phyloP scores from a whole-genome alignment of 2,329 filamentous ascomycete species.

The Neopestalotiopsis rosae region DNA sequence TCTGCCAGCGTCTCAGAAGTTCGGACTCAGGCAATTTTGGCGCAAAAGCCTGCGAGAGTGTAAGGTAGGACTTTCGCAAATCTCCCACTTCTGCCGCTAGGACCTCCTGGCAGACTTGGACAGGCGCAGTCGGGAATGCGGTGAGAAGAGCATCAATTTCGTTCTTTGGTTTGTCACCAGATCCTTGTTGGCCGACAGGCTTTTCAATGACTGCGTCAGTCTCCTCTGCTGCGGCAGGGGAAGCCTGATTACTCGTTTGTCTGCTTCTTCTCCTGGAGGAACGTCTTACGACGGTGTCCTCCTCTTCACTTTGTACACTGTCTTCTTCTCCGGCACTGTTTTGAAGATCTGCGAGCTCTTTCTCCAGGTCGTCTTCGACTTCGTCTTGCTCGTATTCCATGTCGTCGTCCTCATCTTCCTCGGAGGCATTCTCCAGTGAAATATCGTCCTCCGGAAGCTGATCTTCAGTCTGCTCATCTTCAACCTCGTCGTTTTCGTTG shows the following conservation, averaged over 20 bases:
- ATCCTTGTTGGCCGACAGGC: not conserved
- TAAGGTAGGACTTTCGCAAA: conserved; percentile 43
- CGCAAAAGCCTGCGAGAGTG: conserved; percentile 38
- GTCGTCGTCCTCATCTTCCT: conserved; percentile 32
- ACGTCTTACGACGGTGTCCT: conserved; percentile 27
- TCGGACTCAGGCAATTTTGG: conserved; percentile 32
- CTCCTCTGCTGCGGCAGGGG: not conserved
- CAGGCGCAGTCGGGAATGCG: conserved; percentile 49
- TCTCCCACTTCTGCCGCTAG: conserved; percentile 41
- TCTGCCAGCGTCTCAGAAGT: conserved; percentile 20
- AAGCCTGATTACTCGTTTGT: not conserved
- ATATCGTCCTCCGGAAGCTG: not conserved
- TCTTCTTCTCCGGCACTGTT: not conserved
- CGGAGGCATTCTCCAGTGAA: conserved; percentile 1
- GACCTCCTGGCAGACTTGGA: conserved; percentile 41
- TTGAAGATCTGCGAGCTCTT: conserved; percentile 48
- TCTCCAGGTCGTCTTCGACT: conserved; percentile 40
- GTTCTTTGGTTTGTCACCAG: not conserved
- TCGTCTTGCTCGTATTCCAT: too few relatives aligned
- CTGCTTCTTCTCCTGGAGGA: not conserved
- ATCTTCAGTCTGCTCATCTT: not conserved
- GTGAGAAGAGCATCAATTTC: conserved; percentile 42
- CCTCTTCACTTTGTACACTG: not conserved
- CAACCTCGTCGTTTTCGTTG: conserved; percentile 17
- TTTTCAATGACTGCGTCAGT: not conserved